Conservation (phyloP, 345 rosid species). For the Corchorus olitorius region DNA sequence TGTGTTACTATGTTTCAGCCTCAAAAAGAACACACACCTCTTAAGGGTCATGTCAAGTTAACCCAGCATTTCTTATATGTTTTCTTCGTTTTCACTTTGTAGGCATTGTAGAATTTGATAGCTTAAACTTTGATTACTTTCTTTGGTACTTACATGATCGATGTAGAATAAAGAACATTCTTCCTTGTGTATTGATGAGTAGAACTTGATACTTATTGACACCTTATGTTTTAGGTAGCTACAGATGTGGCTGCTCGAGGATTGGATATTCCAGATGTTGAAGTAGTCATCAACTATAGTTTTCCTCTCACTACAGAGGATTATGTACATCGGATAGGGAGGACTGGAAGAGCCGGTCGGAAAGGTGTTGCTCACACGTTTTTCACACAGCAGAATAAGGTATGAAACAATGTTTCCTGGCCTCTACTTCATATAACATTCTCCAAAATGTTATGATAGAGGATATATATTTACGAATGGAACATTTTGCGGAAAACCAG, state of each 20-base stretch:
- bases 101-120: background rate
- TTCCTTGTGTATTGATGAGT: background rate
- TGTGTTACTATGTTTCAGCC: background rate
- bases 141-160: background rate
- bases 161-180: background rate
- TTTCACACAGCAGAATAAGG: conserved; percentile 89
- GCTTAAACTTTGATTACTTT: background rate
- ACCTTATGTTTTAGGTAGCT: conserved; percentile 59
- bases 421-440: background rate
- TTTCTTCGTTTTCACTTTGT: background rate
- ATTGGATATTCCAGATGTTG: conserved; percentile 91
- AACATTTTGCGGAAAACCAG: background rate
- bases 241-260: conserved; percentile 99
- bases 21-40: background rate
- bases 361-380: conserved; percentile 97
- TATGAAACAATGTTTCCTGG: conserved; percentile 14
- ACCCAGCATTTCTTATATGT: background rate
- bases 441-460: background rate
- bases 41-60: background rate
- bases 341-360: conserved; percentile 97
- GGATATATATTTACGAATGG: background rate
- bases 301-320: conserved; percentile 95
- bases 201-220: conserved; percentile 9
- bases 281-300: conserved; percentile 92
- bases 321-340: conserved; percentile 92